Evolutionary conservation across 345 rosid species (phyloP), one percentile per base, ranked within the genome.

Genomic region (Ricinus communis): DNA sequence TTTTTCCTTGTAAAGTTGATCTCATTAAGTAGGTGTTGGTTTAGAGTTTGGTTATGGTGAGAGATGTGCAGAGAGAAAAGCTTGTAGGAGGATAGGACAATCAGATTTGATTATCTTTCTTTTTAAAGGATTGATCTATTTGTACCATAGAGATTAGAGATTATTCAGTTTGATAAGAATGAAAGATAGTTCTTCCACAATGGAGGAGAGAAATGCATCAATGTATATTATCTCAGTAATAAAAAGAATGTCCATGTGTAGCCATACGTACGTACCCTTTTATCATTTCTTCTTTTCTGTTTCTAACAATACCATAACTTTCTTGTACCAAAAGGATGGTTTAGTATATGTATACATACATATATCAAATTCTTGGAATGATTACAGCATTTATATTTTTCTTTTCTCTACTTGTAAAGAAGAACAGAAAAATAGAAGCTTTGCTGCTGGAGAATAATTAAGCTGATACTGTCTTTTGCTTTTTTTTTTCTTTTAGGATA

Each of bases 221-320:
- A 11, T 76, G 82, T 83, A 83, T 55, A 80, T 75, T 67, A 49
- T 55, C 30, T 38, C 49, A 58, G 40, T 22, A 65, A 83, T 72
- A 70, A 68, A 43, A 33, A 33, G 38, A 33, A 66, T 69, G 21
- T 62, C 31, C 51, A 65, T 54, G 59, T 46, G 65, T 28, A 59
- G 10, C 14, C 43, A 11, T 71, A n/a, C 51, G 40, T 28, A 0
- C 14, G n/a, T 31, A 6, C 13, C 6, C 22, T 58, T 22, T 4
- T 36, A 6, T 22, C 41, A 7, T 56, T 12, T 7, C 22, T 33
- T n/a, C n/a, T 28, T 6, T 18, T 57, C 40, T 50, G 31, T 33
- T 47, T 72, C 70, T 56, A 40, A 62, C 69, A 31, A 2, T 62
- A 6, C 4, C 2, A 33, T 6, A 33, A 33, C 4, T 6, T 33